These are phyloP conservation scores for Sanghuangporus baumii DNA, from an alignment of 1,284 basidiomycete genomes.

Conservation along the genomic window DNA sequence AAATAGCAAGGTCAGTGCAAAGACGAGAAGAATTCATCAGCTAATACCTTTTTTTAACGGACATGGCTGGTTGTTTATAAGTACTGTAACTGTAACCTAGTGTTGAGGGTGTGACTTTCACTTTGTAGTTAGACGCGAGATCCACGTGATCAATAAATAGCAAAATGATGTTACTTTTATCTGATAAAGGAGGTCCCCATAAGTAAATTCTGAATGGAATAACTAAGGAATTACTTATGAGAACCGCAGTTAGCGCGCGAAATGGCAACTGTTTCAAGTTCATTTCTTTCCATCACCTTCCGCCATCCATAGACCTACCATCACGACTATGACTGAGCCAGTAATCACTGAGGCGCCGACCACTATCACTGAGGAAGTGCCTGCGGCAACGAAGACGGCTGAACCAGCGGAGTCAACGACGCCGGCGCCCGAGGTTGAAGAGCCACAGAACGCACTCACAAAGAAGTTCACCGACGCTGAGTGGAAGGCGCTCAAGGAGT, in stretches of 20 bases:
- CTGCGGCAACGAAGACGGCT: slow-evolving; percentile 16
- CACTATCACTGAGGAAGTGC: slow-evolving; percentile 9
- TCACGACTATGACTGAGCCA: slow-evolving; percentile 8
- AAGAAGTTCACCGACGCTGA: slow-evolving; percentile 61
- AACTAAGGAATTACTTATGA: background rate
- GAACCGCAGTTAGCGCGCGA: background rate
- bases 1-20: background rate
- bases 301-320: background rate
- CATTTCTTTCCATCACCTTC: slow-evolving; percentile 3
- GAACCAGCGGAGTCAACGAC: slow-evolving; percentile 13
- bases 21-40: background rate
- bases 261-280: background rate
- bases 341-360: slow-evolving; percentile 17
- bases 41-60: slow-evolving; percentile 14
- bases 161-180: background rate
- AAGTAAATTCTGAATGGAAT: background rate
- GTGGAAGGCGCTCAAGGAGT: slow-evolving; percentile 60
- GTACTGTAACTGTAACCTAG: too few species aligned
- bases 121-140: background rate
- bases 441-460: slow-evolving; percentile 65
- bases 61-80: slow-evolving; percentile 5
- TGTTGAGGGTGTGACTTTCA: too few species aligned
- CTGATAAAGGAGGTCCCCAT: background rate
- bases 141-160: background rate
- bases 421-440: slow-evolving; percentile 23